These are phyloP conservation scores for Agapanthus africanus DNA, from an alignment of 106 monocot genomes.

Conservation along the genomic window DNA sequence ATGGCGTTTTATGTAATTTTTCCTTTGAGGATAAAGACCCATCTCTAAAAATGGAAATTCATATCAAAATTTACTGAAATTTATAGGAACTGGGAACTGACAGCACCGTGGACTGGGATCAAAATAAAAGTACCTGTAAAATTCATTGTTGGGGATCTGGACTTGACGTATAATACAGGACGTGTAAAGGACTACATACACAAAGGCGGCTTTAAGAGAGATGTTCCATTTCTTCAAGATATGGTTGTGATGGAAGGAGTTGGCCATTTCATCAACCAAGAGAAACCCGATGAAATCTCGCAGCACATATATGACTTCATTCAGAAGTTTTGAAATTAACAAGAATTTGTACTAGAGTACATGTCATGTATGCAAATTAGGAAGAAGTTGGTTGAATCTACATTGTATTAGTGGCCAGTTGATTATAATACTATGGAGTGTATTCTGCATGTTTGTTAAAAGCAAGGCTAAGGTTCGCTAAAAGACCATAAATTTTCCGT, in stretches of 20 bases:
- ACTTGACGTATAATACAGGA: slow-evolving; percentile 19
- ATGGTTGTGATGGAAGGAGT: slow-evolving; percentile 43
- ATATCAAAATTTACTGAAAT: not conserved
- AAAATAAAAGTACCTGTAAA: slow-evolving; percentile 43
- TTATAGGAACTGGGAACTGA: slow-evolving; percentile 54
- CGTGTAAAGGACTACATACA: slow-evolving; percentile 36
- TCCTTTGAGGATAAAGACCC: not conserved
- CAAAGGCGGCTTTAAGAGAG: slow-evolving; percentile 40
- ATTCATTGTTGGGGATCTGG: slow-evolving; percentile 43
- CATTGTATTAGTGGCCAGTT: no score
- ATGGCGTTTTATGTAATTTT: no score
- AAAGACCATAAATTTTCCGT: no score
- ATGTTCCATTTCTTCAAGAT: slow-evolving; percentile 44
- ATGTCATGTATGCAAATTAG: no score
- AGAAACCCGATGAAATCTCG: slow-evolving; percentile 29
- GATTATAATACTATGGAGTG: no score
- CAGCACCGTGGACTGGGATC: slow-evolving; percentile 37
- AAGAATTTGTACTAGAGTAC: no score
- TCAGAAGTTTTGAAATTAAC: no score
- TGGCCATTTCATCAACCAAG: slow-evolving; percentile 59
- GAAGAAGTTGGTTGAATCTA: no score
- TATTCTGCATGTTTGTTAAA: no score
- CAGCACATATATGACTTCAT: slow-evolving; percentile 42
- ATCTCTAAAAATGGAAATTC: not conserved
- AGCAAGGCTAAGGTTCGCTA: no score